Conservation (phyloP, 2,329 filamentous ascomycete species). For the Penicillium sp. region DNA sequence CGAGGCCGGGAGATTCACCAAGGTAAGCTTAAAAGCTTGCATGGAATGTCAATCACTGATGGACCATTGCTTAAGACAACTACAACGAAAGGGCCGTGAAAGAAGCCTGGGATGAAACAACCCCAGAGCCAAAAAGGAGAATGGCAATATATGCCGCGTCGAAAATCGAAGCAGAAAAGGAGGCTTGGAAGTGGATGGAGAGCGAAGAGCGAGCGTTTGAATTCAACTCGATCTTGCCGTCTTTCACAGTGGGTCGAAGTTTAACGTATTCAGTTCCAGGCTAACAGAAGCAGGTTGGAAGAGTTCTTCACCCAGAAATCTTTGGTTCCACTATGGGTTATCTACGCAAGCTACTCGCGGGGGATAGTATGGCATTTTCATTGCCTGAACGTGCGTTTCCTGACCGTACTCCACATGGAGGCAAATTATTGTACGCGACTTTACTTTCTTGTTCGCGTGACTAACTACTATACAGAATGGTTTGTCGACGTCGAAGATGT, state of each 20-base stretch:
- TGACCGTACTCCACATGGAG: background rate
- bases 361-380: constrained; percentile 2
- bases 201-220: constrained; percentile 47
- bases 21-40: constrained; percentile 1
- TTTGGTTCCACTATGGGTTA: constrained; percentile 17
- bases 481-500: constrained; percentile 51
- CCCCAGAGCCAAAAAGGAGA: constrained; percentile 24
- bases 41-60: too few species aligned
- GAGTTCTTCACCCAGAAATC: constrained; percentile 33
- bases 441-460: background rate
- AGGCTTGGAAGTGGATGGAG: constrained; percentile 48
- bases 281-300: constrained; percentile 25
- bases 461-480: constrained; percentile 37
- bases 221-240: constrained; percentile 42
- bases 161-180: constrained; percentile 50
- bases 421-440: background rate
- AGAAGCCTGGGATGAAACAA: constrained; percentile 32
- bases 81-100: constrained; percentile 27
- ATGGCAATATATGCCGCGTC: constrained; percentile 34
- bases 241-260: constrained; percentile 26
- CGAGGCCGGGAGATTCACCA: constrained; percentile 4
- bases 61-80: constrained; percentile 3
- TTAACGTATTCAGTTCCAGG: background rate
- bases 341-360: constrained; percentile 7
- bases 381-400: constrained; percentile 16